Evolutionary conservation across 345 rosid species (phyloP).

Genomic region (Gossypium turneri): DNA sequence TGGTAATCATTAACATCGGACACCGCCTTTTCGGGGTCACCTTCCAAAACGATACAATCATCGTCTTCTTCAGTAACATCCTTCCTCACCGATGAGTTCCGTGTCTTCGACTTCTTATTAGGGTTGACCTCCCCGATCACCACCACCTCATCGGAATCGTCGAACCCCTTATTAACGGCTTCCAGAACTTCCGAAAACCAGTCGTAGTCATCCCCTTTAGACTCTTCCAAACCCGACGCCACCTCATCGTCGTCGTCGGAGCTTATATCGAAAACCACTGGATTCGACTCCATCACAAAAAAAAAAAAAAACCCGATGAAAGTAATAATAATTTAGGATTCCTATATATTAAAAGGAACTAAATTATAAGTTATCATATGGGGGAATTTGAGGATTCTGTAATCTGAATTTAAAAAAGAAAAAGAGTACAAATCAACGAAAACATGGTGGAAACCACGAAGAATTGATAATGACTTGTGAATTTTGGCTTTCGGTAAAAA

Average conservation of each 20-base stretch:
- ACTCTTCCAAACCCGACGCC: slow-evolving; percentile 19
- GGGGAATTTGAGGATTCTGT: neutral
- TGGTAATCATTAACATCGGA: slow-evolving; percentile 14
- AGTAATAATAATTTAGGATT: neutral
- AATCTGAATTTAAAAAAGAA: neutral
- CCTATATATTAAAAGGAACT: neutral
- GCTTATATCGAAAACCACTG: slow-evolving; percentile 44
- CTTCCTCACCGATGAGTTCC: slow-evolving; percentile 6
- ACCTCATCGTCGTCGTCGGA: slow-evolving; percentile 58
- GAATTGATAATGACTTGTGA: neutral
- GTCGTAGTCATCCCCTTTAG: slow-evolving; percentile 24
- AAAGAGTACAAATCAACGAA: neutral
- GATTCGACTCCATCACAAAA: slow-evolving; percentile 20
- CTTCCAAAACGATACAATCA: slow-evolving; percentile 56
- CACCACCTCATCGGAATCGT: slow-evolving; percentile 45
- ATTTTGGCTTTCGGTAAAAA: neutral
- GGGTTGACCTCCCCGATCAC: slow-evolving; percentile 47
- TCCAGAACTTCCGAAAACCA: slow-evolving; percentile 37
- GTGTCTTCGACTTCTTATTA: slow-evolving; percentile 25
- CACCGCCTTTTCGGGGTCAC: slow-evolving; percentile 48
- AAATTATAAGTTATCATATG: neutral
- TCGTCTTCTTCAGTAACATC: slow-evolving; percentile 33
- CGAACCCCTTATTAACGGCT: slow-evolving; percentile 22
- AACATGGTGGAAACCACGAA: neutral
- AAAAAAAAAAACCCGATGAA: neutral